These are phyloP conservation scores for Hansenula lynferdii DNA, from an alignment of 1,139 yeast genomes.

Conservation along the genomic window DNA sequence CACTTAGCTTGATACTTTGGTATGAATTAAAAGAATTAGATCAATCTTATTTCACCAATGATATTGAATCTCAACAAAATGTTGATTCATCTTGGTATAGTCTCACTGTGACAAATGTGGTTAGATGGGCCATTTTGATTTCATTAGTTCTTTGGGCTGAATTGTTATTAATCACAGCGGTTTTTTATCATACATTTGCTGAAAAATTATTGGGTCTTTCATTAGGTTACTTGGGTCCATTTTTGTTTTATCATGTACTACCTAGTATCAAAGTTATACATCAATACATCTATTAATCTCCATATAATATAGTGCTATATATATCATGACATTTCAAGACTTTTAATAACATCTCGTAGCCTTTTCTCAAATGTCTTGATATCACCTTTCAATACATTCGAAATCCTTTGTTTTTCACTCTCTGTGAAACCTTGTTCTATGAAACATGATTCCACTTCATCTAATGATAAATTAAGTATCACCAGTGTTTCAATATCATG, in stretches of 20 bases:
- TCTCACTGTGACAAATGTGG: slow-evolving; percentile 3
- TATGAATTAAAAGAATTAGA: slow-evolving; percentile 25
- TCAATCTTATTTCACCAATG: slow-evolving; percentile 2
- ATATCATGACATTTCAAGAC: slow-evolving; percentile 3
- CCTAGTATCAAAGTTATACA: slow-evolving; percentile 17
- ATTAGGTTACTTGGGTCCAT: slow-evolving; percentile 41
- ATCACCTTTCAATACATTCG: slow-evolving; percentile 13
- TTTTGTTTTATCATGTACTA: slow-evolving; percentile 26
- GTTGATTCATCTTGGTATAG: slow-evolving; percentile 3
- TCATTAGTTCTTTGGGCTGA: slow-evolving; percentile 36
- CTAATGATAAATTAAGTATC: slow-evolving; percentile 11
- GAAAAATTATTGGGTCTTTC: slow-evolving; percentile 52
- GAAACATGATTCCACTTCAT: slow-evolving; percentile 12
- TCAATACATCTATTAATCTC: slow-evolving; percentile 11
- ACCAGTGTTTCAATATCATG: slow-evolving; percentile 9
- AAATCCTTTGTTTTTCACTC: slow-evolving; percentile 11
- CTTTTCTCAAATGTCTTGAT: slow-evolving; percentile 9
- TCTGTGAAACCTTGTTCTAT: slow-evolving; percentile 17
- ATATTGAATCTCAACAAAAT: slow-evolving; percentile 12
- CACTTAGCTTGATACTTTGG: slow-evolving; percentile 43
- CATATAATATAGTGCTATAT: neutral
- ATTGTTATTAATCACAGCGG: slow-evolving; percentile 47
- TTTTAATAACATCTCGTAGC: slow-evolving; percentile 13
- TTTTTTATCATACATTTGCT: slow-evolving; percentile 55
- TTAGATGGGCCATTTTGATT: slow-evolving; percentile 9